Percentiles rank a stretch among this genome's conserved stretches.
Conservation (phyloP, 116 monocot species). For the Cymodocea nodosa region DNA sequence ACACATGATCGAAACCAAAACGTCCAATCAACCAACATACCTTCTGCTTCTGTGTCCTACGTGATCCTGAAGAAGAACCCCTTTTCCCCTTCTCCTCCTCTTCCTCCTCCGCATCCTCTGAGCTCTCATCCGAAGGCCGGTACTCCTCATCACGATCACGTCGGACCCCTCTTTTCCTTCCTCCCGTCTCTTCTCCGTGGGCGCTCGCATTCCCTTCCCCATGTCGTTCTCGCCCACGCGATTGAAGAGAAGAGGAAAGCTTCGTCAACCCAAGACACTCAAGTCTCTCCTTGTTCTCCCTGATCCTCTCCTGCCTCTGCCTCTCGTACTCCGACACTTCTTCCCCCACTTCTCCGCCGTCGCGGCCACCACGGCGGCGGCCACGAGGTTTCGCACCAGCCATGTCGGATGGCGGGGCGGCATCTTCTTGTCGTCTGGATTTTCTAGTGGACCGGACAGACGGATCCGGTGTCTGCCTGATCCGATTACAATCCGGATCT, state of each 20-base stretch:
- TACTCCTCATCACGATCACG: conserved; percentile 28
- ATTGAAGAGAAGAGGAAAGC: conserved; percentile 26
- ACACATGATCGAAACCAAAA: too few species aligned
- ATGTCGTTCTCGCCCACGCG: not conserved
- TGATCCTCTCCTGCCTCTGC: conserved; percentile 40
- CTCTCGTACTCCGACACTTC: conserved; percentile 48
- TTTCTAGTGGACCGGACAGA: too few species aligned
- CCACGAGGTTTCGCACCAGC: too few species aligned
- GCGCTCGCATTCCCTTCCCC: too few species aligned
- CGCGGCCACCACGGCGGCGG: not conserved
- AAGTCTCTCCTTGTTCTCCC: conserved; percentile 42
- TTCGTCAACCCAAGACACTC: conserved; percentile 43
- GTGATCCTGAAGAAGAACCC: not conserved
- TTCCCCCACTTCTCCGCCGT: not conserved
- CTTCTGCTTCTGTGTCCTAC: conserved; percentile 5
- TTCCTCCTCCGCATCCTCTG: conserved; percentile 6
- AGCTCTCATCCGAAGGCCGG: conserved; percentile 19
- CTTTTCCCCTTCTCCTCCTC: conserved; percentile 4
- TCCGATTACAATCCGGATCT: too few species aligned
- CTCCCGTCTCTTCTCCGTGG: conserved; percentile 1
- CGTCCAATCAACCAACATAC: conserved; percentile 2
- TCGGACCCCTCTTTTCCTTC: conserved; percentile 6
- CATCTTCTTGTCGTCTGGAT: too few species aligned
- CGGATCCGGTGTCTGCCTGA: too few species aligned
- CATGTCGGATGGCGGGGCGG: too few species aligned